A percentile compares a stretch with the other conserved stretches of the same genome.
These are phyloP conservation scores for Penicillium arizonense DNA, from an alignment of 495 filamentous ascomycete species.

Conservation along the genomic window DNA sequence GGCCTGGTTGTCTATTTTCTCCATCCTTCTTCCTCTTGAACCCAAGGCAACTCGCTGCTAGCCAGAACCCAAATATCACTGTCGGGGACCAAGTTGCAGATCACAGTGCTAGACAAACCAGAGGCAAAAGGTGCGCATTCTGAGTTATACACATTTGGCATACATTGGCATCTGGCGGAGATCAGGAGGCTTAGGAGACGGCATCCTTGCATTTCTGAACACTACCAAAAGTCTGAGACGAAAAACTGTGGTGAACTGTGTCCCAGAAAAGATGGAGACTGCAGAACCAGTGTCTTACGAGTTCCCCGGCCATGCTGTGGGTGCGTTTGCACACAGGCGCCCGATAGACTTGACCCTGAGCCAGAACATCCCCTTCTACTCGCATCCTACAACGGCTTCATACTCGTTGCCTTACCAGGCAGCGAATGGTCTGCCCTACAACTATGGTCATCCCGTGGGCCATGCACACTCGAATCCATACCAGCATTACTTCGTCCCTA, in stretches of 20 bases:
- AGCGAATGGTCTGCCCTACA: conserved; percentile 34
- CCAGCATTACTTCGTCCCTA: conserved; percentile 32
- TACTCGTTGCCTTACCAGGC: conserved; percentile 40
- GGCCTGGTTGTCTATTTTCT: conserved; percentile 14
- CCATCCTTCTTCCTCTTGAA: conserved; percentile 10
- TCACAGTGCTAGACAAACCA: not conserved
- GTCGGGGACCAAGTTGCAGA: not conserved
- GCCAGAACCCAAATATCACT: conserved; percentile 18
- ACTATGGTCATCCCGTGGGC: conserved; percentile 31
- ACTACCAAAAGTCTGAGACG: not conserved
- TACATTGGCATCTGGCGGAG: conserved; percentile 2
- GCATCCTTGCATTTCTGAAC: conserved; percentile 2
- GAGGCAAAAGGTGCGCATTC: not conserved
- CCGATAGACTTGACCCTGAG: conserved; percentile 34
- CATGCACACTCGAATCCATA: conserved; percentile 36
- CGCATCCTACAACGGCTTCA: conserved; percentile 30
- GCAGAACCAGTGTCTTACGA: conserved; percentile 44
- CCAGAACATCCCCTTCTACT: conserved; percentile 39
- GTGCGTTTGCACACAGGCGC: conserved; percentile 37
- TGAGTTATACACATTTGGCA: not conserved
- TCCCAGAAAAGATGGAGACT: conserved; percentile 34
- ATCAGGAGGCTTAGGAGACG: not conserved
- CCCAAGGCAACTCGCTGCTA: conserved; percentile 13
- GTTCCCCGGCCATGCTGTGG: conserved; percentile 39
- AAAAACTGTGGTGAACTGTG: not conserved